A percentile compares a stretch with the other conserved stretches of the same genome.
These are phyloP conservation scores for Solanum hybrid DNA, from an alignment of 305 asterid genomes.

Conservation along the genomic window DNA sequence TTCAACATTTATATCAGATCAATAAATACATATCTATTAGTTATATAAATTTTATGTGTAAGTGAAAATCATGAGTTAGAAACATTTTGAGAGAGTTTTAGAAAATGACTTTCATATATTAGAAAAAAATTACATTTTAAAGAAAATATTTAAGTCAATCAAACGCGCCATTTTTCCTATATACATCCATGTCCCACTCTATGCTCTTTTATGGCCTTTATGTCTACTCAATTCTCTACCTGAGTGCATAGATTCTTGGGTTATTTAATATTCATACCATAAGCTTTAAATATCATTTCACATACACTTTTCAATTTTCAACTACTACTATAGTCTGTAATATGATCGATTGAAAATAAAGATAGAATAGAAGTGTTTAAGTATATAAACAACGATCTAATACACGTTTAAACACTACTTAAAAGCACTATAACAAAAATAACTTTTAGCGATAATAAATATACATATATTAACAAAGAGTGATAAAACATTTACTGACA, in stretches of 20 bases:
- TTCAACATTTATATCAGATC: background rate
- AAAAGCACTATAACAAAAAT: background rate
- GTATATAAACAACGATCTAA: background rate
- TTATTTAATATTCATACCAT: background rate
- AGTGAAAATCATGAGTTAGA: background rate
- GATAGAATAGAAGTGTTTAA: background rate
- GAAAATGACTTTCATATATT: background rate
- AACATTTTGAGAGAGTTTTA: background rate
- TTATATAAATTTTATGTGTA: background rate
- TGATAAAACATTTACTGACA: background rate
- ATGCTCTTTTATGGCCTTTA: background rate
- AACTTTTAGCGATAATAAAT: too few species aligned
- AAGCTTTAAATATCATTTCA: background rate
- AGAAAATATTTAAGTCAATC: background rate
- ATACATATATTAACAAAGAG: too few species aligned
- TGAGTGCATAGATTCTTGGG: background rate
- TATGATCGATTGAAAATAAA: background rate
- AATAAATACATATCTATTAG: background rate
- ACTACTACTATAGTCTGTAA: background rate
- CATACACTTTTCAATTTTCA: background rate
- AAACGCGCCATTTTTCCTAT: background rate
- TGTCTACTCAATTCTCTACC: background rate
- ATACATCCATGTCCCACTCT: background rate
- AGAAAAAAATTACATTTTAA: too few species aligned
- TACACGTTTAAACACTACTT: background rate